phyloP scores from a whole-genome alignment of 148 eudicot species.

The Persicaria tinctoria region DNA sequence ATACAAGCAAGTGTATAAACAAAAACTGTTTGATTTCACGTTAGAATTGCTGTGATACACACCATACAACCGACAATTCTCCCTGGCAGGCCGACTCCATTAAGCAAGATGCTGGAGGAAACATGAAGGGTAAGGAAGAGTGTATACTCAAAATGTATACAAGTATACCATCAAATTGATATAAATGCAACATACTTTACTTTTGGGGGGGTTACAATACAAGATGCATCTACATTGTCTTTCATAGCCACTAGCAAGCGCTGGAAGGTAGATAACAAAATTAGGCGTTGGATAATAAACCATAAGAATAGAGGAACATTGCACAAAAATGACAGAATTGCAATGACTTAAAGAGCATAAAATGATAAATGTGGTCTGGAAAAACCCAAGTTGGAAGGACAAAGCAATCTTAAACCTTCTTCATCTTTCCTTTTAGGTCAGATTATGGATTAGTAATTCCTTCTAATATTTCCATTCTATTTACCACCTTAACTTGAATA shows the following conservation, averaged over 20 bases:
- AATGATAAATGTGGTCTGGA: neutral
- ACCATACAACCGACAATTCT: slow-evolving; percentile 51
- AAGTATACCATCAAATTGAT: neutral
- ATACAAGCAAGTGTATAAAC: neutral
- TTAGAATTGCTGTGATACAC: slow-evolving; percentile 20
- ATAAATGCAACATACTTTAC: slow-evolving; percentile 45
- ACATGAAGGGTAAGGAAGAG: slow-evolving; percentile 14
- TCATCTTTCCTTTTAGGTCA: slow-evolving; percentile 5
- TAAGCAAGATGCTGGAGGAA: slow-evolving; percentile 65
- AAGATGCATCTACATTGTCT: slow-evolving; percentile 74
- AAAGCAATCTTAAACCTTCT: neutral
- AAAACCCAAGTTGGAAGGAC: neutral
- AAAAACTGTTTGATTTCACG: neutral
- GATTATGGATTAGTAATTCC: neutral
- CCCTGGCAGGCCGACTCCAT: slow-evolving; percentile 62
- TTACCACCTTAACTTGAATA: neutral
- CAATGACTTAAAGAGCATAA: neutral
- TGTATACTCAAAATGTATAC: slow-evolving; percentile 10
- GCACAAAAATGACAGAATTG: neutral
- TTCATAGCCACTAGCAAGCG: slow-evolving; percentile 58
- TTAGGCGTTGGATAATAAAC: neutral
- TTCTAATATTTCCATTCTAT: neutral
- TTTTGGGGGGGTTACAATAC: slow-evolving; percentile 58
- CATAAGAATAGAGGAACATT: neutral
- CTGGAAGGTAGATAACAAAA: slow-evolving; percentile 25